Conservation (phyloP, 768 basidiomycete genomes). For the Rhizopogon rudus region DNA sequence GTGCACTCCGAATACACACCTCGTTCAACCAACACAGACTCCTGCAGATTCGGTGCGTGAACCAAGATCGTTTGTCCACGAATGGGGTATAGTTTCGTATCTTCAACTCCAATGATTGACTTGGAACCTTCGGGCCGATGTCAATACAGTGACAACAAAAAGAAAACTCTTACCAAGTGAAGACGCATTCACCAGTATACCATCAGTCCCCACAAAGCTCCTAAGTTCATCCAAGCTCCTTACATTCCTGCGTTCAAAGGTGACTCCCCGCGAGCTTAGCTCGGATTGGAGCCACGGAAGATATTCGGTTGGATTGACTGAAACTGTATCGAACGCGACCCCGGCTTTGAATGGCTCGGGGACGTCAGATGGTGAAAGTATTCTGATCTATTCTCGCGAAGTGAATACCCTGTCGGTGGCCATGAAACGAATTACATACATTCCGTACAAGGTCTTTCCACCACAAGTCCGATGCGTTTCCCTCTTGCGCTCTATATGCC, state of each 20-base stretch:
- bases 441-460: slow-evolving; percentile 34
- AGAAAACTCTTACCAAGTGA: slow-evolving; percentile 37
- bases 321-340: slow-evolving; percentile 40
- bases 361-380: slow-evolving; percentile 28
- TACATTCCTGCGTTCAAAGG: slow-evolving; percentile 38
- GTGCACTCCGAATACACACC: slow-evolving; percentile 15
- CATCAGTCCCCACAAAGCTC: slow-evolving; percentile 28
- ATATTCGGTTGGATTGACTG: slow-evolving; percentile 47
- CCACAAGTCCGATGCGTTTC: slow-evolving; percentile 26
- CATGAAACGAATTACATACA: slow-evolving; percentile 21
- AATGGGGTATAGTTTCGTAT: slow-evolving; percentile 67
- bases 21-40: slow-evolving; percentile 21
- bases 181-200: slow-evolving; percentile 52
- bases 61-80: slow-evolving; percentile 83
- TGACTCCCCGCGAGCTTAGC: slow-evolving; percentile 34
- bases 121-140: slow-evolving; percentile 44
- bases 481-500: slow-evolving; percentile 22
- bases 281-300: slow-evolving; percentile 42
- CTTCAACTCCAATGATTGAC: slow-evolving; percentile 78
- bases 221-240: slow-evolving; percentile 43
- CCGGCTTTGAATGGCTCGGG: slow-evolving; percentile 32
- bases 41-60: slow-evolving; percentile 56
- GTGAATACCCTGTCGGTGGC: background rate
- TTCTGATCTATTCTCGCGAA: slow-evolving; percentile 23
- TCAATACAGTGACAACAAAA: background rate